Conservation (phyloP, 2,329 filamentous ascomycete species). For the Cyphellophora attinorum region DNA sequence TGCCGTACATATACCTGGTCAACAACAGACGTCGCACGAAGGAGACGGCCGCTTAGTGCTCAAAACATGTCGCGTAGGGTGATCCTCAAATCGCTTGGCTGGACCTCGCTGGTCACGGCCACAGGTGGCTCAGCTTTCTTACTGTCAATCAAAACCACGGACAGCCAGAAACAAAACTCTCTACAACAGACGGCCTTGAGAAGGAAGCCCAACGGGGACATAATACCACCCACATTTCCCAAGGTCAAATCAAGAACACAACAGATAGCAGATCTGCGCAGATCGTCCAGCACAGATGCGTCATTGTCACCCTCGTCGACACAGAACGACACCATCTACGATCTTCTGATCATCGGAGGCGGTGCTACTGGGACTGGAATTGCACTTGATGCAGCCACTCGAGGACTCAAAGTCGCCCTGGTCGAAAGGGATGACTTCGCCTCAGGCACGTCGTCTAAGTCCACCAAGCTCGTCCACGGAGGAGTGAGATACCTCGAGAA, state of each 20-base stretch:
- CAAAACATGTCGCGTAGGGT: not conserved
- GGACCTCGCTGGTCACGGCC: not conserved
- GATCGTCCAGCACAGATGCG: slow-evolving; percentile 45
- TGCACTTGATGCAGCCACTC: slow-evolving; percentile 68
- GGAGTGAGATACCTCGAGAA: slow-evolving; percentile 79
- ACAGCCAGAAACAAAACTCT: not conserved
- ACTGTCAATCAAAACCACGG: not conserved
- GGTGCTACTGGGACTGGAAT: slow-evolving; percentile 76
- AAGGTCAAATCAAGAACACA: slow-evolving; percentile 40
- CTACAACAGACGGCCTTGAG: not conserved
- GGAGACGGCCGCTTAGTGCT: not conserved
- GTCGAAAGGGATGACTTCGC: slow-evolving; percentile 82
- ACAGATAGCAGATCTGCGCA: slow-evolving; percentile 43
- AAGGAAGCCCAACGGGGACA: slow-evolving; percentile 38
- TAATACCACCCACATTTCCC: slow-evolving; percentile 44
- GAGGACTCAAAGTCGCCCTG: slow-evolving; percentile 68
- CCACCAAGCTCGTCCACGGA: slow-evolving; percentile 76
- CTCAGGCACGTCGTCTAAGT: slow-evolving; percentile 74
- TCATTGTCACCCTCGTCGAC: slow-evolving; percentile 27
- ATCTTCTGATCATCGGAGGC: slow-evolving; percentile 68
- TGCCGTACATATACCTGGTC: not conserved
- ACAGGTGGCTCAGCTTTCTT: not conserved
- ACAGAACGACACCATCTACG: slow-evolving; percentile 49
- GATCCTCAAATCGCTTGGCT: not conserved
- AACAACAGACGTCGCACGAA: not conserved